Percentiles rank a stretch among this genome's conserved stretches.
Evolutionary conservation across 164 flowering plant genomes (phyloP).

Genomic region (Tetrastigma voinierianum): DNA sequence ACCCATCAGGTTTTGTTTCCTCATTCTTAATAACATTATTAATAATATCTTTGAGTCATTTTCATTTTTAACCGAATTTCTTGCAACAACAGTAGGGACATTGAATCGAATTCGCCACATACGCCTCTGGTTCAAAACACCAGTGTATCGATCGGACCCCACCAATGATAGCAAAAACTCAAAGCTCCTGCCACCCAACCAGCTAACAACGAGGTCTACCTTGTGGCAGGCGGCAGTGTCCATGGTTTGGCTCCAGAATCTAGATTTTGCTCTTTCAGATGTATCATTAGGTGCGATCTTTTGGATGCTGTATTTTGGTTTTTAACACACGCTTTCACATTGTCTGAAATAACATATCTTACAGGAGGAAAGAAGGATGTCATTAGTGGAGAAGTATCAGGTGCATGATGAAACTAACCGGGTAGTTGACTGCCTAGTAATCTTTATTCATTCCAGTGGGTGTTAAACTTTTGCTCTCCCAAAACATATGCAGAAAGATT

Average conservation of each 20-base stretch:
- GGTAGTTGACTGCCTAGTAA: slow-evolving; percentile 75
- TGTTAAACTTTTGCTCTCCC: slow-evolving; percentile 31
- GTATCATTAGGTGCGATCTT: neutral
- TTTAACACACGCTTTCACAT: neutral
- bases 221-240: slow-evolving; percentile 99
- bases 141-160: slow-evolving; percentile 96
- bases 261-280: neutral
- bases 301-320: too few relatives aligned
- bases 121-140: slow-evolving; percentile 98
- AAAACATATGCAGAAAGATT: slow-evolving; percentile 47
- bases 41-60: too few relatives aligned
- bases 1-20: too few relatives aligned
- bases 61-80: too few relatives aligned
- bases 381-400: slow-evolving; percentile 88
- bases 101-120: slow-evolving; percentile 62
- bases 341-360: slow-evolving; percentile 17
- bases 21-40: too few relatives aligned
- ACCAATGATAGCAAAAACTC: slow-evolving; percentile 88
- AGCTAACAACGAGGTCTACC: slow-evolving; percentile 80
- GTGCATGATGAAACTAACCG: slow-evolving; percentile 99
- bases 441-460: slow-evolving; percentile 20
- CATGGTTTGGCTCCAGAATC: slow-evolving; percentile 71
- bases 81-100: slow-evolving; percentile 41
- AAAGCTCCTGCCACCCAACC: slow-evolving; percentile 73
- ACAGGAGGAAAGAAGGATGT: slow-evolving; percentile 98